Percentiles rank a stretch among this genome's conserved stretches.
Evolutionary conservation across 2,329 filamentous ascomycete species (phyloP).

Genomic region (Helminthosporium solani): DNA sequence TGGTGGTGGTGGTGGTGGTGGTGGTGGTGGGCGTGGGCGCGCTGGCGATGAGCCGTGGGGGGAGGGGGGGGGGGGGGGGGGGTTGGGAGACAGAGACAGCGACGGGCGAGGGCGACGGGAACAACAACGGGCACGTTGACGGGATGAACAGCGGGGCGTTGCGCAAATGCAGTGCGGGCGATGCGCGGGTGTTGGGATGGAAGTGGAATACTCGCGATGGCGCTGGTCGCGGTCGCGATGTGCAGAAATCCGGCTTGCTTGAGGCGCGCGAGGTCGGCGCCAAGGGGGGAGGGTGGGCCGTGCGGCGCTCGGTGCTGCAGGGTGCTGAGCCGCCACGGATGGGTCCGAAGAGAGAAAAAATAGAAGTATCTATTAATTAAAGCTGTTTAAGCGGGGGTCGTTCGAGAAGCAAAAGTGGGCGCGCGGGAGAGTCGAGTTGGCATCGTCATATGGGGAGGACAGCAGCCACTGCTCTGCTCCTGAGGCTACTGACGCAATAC

Average conservation of each 20-base stretch:
- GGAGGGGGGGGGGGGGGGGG: not conserved
- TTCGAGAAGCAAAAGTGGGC: not conserved
- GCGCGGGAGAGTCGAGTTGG: not conserved
- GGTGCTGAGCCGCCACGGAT: not conserved
- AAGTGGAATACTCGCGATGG: no score
- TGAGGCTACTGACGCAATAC: not conserved
- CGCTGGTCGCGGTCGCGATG: no score
- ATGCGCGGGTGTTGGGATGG: not conserved
- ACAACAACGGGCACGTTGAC: no score
- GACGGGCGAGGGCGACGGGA: no score
- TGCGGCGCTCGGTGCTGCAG: not conserved
- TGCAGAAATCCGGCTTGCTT: not conserved
- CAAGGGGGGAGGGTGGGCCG: not conserved
- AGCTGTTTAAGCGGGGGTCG: not conserved
- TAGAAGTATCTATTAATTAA: no score
- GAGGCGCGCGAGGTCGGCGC: not conserved
- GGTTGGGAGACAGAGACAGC: not conserved
- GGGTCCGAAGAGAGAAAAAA: not conserved
- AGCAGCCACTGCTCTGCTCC: not conserved
- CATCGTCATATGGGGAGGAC: no score
- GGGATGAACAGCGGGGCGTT: not conserved
- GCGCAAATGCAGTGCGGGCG: not conserved
- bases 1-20: slow-evolving; percentile 10
- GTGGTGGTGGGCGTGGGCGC: slow-evolving; percentile 10
- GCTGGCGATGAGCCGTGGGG: slow-evolving; percentile 3